Evolutionary conservation across 306 rosid species (phyloP), one percentile per base, ranked within the genome.

Genomic region (Coriaria nepalensis): DNA sequence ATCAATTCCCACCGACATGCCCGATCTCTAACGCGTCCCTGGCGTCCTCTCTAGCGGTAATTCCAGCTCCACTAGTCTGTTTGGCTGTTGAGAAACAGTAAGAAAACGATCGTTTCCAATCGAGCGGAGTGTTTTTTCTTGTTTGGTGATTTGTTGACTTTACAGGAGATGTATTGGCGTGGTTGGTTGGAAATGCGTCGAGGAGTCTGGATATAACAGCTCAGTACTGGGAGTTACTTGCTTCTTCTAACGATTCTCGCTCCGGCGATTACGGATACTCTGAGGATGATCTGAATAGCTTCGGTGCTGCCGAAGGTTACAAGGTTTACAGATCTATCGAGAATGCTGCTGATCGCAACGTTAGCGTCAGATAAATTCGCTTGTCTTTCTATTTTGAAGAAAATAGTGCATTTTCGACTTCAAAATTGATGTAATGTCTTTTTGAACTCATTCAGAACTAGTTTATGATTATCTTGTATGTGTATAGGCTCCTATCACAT

Each of bases 191-290:
- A 41, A 90, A 90, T 69, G 77, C 97, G 9, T 63, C 94, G 12
- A 20, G 37, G 52, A 75, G 61, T 13, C 79, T 90, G 13, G 93
- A 84, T 64, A 65, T 90, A 45, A 84, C 71, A 47, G 92, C 95
- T 35, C 92, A 79, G 61, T 90, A 90, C 46, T 90, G 97, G 97
- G 76, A 84, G 43, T 65, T 90, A 2, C 35, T 57, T 10, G 82
- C 93, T 45, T 56, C 56, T 6, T 84, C 93, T 0, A 2, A 73
- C 2, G 80, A 84, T 61, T 59, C 82, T 67, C 80, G 77, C 9
- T 84, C 97, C 0, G 94, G 97, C 7, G 95, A 90, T 53, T 80
- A 77, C 36, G 95, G 97, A 49, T 90, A 79, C 64, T 66, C 94
- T 13, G 15, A 52, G 37, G 47, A 42, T 15, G 82, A 90, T 50